Evolutionary conservation across 164 flowering plant species (phyloP), one percentile per base, ranked within the genome.

Genomic region (Tetracentron sinense): DNA sequence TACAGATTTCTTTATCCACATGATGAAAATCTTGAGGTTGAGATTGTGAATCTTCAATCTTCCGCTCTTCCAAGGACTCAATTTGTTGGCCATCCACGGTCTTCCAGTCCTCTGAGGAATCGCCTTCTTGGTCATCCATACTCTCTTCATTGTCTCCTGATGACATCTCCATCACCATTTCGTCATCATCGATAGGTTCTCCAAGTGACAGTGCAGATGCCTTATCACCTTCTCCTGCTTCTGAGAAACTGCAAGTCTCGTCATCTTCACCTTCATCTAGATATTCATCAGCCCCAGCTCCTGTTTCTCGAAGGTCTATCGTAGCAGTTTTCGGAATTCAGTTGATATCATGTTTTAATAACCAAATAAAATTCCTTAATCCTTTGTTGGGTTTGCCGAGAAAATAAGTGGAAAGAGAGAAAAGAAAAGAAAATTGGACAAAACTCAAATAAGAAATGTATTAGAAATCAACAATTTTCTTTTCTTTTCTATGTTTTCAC

Each of bases 281-380:
- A 67, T 60, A 69, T 51, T 74, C 74, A 52, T 67, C 76, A 12
- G 15, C 56, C 1, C 27, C 76, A 55, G 25, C 25, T 60, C 75
- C 71, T 59, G 77, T 73, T 47, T 69, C 79, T 65, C 74, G 73
- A 57, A 78, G 75, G 77, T 91, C 93, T 67, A 91, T 78, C 93
- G 88, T 78, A 61, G 51, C 14, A 72, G 28, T 35, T 51, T 19
- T 27, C 23, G 63, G 46, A 58, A 25, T 27, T 52, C 31, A 56
- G 53, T 60, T 42, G 20, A 54, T 6, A 44, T 23, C 29, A 25
- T 27, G 29, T 10, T 44, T 46, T 8, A n/a, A 21, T 6, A 26
- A 7, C 62, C 8, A 46, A 60, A 17, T 4, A 33, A 33, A 38
- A 38, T 8, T 38, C 44, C 11, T 38, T 38, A 38, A 1, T 16